Conservation (phyloP, 192 early-diverging fungal species). For the Obelidium mucronatum region DNA sequence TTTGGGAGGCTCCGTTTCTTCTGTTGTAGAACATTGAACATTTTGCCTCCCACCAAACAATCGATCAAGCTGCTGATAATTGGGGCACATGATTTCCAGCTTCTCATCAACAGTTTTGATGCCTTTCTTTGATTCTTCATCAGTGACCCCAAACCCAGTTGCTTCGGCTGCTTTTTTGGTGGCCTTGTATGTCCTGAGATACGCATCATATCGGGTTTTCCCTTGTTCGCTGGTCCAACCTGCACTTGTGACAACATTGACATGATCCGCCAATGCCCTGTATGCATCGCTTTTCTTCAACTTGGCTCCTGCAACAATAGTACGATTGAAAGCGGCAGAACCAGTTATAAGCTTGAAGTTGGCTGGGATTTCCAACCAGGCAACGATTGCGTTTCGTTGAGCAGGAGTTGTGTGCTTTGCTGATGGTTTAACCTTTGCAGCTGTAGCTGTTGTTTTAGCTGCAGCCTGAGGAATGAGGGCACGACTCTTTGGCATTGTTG, state of each 20-base stretch:
- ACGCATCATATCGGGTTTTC: neutral
- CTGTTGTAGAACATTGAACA: neutral
- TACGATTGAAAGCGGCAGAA: neutral
- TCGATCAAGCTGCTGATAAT: neutral
- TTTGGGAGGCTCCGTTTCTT: neutral
- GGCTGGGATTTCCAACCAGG: neutral
- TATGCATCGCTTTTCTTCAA: neutral
- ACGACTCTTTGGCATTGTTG: too few species aligned
- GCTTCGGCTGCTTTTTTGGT: neutral
- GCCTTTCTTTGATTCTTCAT: neutral
- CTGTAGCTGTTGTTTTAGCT: too few species aligned
- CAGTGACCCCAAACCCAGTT: neutral
- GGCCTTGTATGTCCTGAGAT: neutral
- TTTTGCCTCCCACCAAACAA: neutral
- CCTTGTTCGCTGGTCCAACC: neutral
- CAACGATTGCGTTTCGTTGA: neutral
- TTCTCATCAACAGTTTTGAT: neutral
- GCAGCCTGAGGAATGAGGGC: too few species aligned
- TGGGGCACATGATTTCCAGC: neutral
- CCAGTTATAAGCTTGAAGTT: slow-evolving; percentile 1
- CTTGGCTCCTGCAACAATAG: neutral
- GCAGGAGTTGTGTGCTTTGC: neutral
- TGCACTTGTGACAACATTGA: neutral
- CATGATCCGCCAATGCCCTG: neutral
- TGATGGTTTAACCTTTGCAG: too few species aligned